A percentile compares a stretch with the other conserved stretches of the same genome.
Evolutionary conservation across 176 grass and related monocot genomes (phyloP).

Genomic region (Alopecurus myosuroides): DNA sequence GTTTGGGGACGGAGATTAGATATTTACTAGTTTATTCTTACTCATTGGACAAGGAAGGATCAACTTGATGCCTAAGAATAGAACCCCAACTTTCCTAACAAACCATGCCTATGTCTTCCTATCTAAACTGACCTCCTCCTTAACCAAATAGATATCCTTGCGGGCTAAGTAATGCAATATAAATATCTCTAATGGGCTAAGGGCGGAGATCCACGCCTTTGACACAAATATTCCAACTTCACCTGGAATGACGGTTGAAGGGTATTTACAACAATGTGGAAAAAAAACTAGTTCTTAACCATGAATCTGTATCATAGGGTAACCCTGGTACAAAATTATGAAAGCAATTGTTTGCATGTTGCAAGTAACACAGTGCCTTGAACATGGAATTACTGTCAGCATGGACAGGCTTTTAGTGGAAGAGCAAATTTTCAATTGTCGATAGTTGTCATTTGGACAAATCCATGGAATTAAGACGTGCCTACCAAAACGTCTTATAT

Average conservation of each 20-base stretch:
- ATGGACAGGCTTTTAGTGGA: not conserved
- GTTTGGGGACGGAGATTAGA: not conserved
- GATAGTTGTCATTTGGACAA: not conserved
- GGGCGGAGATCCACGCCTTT: not conserved
- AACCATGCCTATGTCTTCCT: not conserved
- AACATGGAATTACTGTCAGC: conserved; percentile 3
- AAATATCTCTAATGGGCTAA: not conserved
- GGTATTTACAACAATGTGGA: not conserved
- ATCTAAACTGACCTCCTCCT: not conserved
- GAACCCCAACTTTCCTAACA: not conserved
- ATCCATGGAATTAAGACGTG: too few species aligned
- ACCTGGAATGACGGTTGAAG: not conserved
- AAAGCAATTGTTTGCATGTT: not conserved
- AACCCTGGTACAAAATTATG: not conserved
- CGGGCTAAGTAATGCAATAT: not conserved
- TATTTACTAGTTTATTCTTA: not conserved
- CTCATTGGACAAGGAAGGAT: not conserved
- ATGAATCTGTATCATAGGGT: not conserved
- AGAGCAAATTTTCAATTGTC: not conserved
- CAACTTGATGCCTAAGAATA: not conserved
- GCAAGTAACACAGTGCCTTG: not conserved
- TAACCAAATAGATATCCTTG: not conserved
- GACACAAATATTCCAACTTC: not conserved
- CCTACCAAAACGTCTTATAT: too few species aligned
- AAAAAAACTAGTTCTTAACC: not conserved